These are phyloP conservation scores for Quercus parvula DNA, from an alignment of 306 rosid genomes.

Conservation along the genomic window DNA sequence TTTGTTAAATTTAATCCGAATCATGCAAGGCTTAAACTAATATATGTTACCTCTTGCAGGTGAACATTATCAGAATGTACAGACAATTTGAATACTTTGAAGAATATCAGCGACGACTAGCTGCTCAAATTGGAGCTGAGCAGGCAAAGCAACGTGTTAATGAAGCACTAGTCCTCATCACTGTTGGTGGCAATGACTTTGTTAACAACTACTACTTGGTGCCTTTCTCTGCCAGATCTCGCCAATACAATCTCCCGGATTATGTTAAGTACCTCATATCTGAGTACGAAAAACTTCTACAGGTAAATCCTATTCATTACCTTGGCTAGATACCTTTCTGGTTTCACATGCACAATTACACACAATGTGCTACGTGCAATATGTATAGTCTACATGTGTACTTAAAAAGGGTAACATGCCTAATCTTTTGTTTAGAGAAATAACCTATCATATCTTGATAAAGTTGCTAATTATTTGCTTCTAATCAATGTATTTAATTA, in stretches of 20 bases:
- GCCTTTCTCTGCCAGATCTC: conserved; percentile 79
- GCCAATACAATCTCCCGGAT: conserved; percentile 54
- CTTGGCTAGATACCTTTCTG: background rate
- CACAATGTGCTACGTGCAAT: background rate
- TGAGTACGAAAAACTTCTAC: conserved; percentile 52
- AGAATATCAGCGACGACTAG: conserved; percentile 53
- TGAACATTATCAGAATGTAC: conserved; percentile 63
- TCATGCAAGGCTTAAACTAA: too few species aligned
- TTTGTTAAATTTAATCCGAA: background rate
- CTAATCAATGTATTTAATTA: too few species aligned
- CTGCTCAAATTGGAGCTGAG: conserved; percentile 44
- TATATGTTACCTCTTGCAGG: conserved; percentile 26
- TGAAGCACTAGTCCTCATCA: conserved; percentile 53
- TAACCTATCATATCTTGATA: too few species aligned
- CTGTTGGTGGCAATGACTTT: conserved; percentile 84
- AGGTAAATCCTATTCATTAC: conserved; percentile 24
- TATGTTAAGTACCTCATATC: conserved; percentile 56
- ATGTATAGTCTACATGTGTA: background rate
- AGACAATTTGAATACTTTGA: conserved; percentile 52
- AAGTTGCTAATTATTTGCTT: too few species aligned
- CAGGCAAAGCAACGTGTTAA: conserved; percentile 35
- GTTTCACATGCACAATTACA: background rate
- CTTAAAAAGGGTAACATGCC: too few species aligned
- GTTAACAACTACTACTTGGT: conserved; percentile 79
- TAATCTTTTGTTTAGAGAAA: too few species aligned